Base-by-base conservation (phyloP, 495 filamentous ascomycete species). In the Hypomontagnella submonticulosa region DNA sequence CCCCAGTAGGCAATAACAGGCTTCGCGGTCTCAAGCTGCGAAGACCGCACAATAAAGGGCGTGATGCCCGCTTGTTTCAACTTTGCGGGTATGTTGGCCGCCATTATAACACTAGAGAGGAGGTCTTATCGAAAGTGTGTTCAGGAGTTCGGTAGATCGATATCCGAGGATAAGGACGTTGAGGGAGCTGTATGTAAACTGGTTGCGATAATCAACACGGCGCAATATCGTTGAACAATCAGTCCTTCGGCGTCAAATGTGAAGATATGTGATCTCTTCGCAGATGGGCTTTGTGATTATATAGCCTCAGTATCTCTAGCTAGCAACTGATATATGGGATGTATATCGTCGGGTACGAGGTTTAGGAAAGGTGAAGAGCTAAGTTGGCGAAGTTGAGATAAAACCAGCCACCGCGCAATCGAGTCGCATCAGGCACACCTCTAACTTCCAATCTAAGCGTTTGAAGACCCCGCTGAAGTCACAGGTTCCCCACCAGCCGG, bases 1-100 rank as follows among this genome's bases (percentile, higher is more conserved):
- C 94, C 97, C 90, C 93, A 98, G 74, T 97, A 98, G 34, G 93
- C 83, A 47, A 97, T 85, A 57, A 93, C 88, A 10, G 95, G 93
- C 78, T 93, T 93, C 43, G 85, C 85, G 43, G 81, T 85, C 73
- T 94, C 92, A 23, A 99, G 83, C 76, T 98, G 95, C 34, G 87
- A 83, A 13, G 92, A 94, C 54, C 96, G 86, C 13, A 86, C 76
- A 49, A 92, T 89, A 73, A 93, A 97, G 65, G 80, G 80, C 60
- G 75, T 87, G 66, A 96, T 86, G 66, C 94, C 92, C 51, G 89
- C 87, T 19, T 87, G 80, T 74, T 88, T 90, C 18, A 99, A 79
- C 71, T 87, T 87, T 10, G 83, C 81, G 7, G 96, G 95, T 62
- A 97, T 80, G 59, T 79, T 81, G 68, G 84, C 82, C 33, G 90